phyloP scores from a whole-genome alignment of 305 asterid genomes.

The Fraxinus angustifolia region DNA sequence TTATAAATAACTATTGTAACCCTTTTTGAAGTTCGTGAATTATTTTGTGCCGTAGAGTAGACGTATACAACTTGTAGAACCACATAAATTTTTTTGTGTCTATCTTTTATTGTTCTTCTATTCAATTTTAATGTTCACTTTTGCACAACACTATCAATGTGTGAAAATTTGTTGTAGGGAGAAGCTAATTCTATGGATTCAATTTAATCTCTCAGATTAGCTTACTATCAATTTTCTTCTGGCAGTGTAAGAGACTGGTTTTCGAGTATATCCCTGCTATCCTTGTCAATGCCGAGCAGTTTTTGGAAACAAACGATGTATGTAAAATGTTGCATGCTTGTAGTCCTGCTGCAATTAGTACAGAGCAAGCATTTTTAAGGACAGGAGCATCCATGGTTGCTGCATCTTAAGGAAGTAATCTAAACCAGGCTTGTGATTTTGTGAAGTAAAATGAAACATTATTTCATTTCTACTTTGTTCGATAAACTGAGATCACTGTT shows the following conservation, averaged over 20 bases:
- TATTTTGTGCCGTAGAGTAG: too few species aligned
- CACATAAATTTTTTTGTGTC: too few species aligned
- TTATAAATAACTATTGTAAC: too few species aligned
- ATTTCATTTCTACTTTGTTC: not conserved
- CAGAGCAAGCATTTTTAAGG: slow-evolving; percentile 21
- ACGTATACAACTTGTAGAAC: too few species aligned
- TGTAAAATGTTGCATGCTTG: slow-evolving; percentile 63
- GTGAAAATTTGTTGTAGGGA: not conserved
- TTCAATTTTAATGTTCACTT: too few species aligned
- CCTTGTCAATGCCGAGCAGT: slow-evolving; percentile 57
- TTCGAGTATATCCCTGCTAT: slow-evolving; percentile 62
- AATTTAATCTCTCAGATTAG: not conserved
- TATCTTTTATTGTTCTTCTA: too few species aligned
- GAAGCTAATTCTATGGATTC: not conserved
- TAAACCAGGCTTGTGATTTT: not conserved
- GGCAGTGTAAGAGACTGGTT: slow-evolving; percentile 66
- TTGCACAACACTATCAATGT: not conserved
- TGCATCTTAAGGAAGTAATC: slow-evolving; percentile 34
- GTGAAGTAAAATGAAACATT: not conserved
- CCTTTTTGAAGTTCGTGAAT: too few species aligned
- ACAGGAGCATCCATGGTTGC: slow-evolving; percentile 41
- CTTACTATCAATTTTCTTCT: not conserved
- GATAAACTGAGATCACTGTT: not conserved
- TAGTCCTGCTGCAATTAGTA: slow-evolving; percentile 23
- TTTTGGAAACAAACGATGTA: slow-evolving; percentile 55